Evolutionary conservation across 2,329 filamentous ascomycete species (phyloP).

Genomic region (Colletotrichum nymphaeae): DNA sequence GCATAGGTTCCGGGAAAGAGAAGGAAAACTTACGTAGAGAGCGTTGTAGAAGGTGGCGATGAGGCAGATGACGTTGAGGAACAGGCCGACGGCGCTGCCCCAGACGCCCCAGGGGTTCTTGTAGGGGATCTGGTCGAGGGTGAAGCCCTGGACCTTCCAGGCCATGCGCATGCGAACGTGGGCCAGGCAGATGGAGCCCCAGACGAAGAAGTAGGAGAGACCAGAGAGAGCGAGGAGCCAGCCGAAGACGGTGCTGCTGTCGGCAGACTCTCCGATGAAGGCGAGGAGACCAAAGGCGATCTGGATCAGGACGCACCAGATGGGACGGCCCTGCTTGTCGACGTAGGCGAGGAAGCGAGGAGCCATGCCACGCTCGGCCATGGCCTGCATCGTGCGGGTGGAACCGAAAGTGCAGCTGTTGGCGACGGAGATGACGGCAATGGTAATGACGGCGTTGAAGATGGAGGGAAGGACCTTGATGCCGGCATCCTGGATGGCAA

Average conservation of each 20-base stretch:
- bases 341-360: slow-evolving; percentile 70
- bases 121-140: slow-evolving; percentile 60
- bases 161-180: slow-evolving; percentile 74
- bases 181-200: slow-evolving; percentile 74
- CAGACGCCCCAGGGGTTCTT: slow-evolving; percentile 64
- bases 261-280: slow-evolving; percentile 54
- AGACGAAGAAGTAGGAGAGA: slow-evolving; percentile 80
- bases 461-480: slow-evolving; percentile 62
- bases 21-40: slow-evolving; percentile 58
- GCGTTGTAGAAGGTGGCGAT: slow-evolving; percentile 79
- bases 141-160: slow-evolving; percentile 69
- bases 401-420: slow-evolving; percentile 64
- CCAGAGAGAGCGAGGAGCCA: slow-evolving; percentile 80
- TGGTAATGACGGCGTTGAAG: slow-evolving; percentile 62
- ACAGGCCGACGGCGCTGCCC: slow-evolving; percentile 77
- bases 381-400: slow-evolving; percentile 62
- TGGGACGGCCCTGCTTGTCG: slow-evolving; percentile 69
- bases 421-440: slow-evolving; percentile 63
- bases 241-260: slow-evolving; percentile 62
- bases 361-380: slow-evolving; percentile 61
- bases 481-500: slow-evolving; percentile 62
- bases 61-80: slow-evolving; percentile 75
- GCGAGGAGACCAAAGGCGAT: slow-evolving; percentile 69
- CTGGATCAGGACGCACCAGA: slow-evolving; percentile 64
- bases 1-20: not conserved